Conservation (phyloP, 2,329 filamentous ascomycete genomes). For the Fusarium hostae region DNA sequence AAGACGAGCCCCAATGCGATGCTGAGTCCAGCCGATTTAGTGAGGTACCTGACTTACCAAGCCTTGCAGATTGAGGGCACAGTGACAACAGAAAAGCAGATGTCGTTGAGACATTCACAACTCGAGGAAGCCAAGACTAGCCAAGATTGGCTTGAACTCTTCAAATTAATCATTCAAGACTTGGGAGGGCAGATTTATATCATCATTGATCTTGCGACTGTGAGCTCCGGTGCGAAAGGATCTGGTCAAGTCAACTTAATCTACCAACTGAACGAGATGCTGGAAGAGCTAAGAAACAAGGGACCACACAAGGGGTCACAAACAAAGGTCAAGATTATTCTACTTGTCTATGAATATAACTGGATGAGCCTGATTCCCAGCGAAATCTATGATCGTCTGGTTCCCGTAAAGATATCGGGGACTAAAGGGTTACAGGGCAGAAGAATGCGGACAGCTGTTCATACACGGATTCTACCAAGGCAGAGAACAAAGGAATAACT, state of each 20-base stretch:
- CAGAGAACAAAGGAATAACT: not conserved
- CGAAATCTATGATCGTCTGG: not conserved
- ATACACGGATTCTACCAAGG: not conserved
- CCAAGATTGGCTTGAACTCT: not conserved
- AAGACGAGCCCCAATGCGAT: not conserved
- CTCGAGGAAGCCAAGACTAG: not conserved
- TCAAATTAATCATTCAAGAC: not conserved
- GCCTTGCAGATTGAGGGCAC: not conserved
- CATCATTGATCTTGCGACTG: conserved; percentile 3
- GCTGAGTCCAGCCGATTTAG: not conserved
- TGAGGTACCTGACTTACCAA: conserved; percentile 19
- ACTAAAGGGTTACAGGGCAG: not conserved
- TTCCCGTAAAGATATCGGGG: not conserved
- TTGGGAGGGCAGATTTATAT: not conserved
- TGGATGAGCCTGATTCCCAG: not conserved
- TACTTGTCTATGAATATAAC: not conserved
- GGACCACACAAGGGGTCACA: not conserved
- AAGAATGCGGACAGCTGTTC: not conserved
- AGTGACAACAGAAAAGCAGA: not conserved
- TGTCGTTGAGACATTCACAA: not conserved
- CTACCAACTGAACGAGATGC: not conserved
- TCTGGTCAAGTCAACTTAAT: not conserved
- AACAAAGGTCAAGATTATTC: not conserved
- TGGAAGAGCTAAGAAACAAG: fast-evolving
- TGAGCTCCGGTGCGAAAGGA: not conserved